These are phyloP conservation scores for Pyrenophora seminiperda DNA, from an alignment of 2,329 filamentous ascomycete genomes.

Conservation along the genomic window DNA sequence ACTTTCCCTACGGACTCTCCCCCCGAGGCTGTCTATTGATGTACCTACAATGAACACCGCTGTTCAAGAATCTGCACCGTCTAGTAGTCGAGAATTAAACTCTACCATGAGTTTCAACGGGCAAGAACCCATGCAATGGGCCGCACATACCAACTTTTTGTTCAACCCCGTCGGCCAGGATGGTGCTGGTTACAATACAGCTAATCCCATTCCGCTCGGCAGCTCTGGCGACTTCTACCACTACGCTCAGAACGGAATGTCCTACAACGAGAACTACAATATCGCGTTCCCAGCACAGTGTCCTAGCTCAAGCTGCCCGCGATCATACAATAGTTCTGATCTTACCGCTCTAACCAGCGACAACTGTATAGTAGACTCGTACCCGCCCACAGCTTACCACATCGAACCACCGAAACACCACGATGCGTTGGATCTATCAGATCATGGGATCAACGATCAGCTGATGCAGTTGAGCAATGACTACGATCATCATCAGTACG, in stretches of 20 bases:
- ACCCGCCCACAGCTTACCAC: constrained; percentile 41
- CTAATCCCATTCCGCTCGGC: constrained; percentile 15
- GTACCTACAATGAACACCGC: constrained; percentile 23
- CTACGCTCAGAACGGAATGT: constrained; percentile 26
- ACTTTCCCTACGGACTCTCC: constrained; percentile 19
- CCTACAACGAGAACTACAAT: constrained; percentile 31
- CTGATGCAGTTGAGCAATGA: constrained; percentile 34
- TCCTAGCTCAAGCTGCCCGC: constrained; percentile 27
- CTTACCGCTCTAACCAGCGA: constrained; percentile 21
- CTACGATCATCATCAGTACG: constrained; percentile 29
- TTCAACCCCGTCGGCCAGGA: constrained; percentile 18
- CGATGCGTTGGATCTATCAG: constrained; percentile 28
- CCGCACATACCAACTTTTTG: constrained; percentile 18
- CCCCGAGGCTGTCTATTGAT: constrained; percentile 15
- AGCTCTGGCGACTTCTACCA: constrained; percentile 16
- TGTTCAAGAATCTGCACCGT: constrained; percentile 15
- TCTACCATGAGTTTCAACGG: constrained; percentile 23
- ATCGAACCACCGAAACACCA: constrained; percentile 34
- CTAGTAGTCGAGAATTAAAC: constrained; percentile 10
- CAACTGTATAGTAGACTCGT: constrained; percentile 24
- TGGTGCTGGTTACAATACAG: constrained; percentile 15
- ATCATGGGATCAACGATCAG: constrained; percentile 24
- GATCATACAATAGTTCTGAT: constrained; percentile 26
- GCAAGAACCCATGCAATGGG: constrained; percentile 30
- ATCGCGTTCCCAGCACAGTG: constrained; percentile 25